Base-by-base conservation (phyloP, 768 basidiomycete species). In the Porphyrellus cyaneotinctus region DNA sequence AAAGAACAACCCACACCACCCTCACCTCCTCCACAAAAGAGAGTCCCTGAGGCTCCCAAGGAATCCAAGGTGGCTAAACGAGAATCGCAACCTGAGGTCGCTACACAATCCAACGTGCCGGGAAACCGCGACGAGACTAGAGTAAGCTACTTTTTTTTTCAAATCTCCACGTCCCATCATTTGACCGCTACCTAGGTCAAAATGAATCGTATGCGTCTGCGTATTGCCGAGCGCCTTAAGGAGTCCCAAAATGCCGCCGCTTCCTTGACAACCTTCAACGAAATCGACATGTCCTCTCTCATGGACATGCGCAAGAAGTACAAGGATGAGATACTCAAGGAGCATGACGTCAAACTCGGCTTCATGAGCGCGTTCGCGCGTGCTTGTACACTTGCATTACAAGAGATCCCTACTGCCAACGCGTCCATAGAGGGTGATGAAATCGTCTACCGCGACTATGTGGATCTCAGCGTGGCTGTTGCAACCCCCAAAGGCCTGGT, bases 301-400 rank as follows among this genome's bases (percentile, higher is more conserved):
- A 89, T 97, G 76, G 85, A 87, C 37, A 84, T 98, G 85, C 89
- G 95, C 64, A 83, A 87, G 68, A 83, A 86, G 68, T 95, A 93
- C 83, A 98, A 98, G 78, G 94, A 97, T 58, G 76, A 81, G 39
- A 76, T 97, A 35, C 76, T 93, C 39, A 97, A 98, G 71, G 82
- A 85, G 65, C 88, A 94, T 61, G 95, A 93, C 46, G 86, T 98
- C 70, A 98, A 98, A 72, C 82, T 99, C 57, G 95, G 97, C 15
- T 98, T 89, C 82, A 99, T 99, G 95, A 88, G 87, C 58, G 94
- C 93, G 42, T 98, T 99, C 65, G 89, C 94, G 38, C 86, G 84
- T 61, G 97, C 97, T 4, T 87, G 82, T 43, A 74, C 80, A 28
- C 74, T 97, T 28, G 92, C 91, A 11, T 74, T 98, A 59, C 81